A percentile compares a stretch with the other conserved stretches of the same genome.
Conservation (phyloP, 768 basidiomycete genomes). For the Kwoniella sp. region DNA sequence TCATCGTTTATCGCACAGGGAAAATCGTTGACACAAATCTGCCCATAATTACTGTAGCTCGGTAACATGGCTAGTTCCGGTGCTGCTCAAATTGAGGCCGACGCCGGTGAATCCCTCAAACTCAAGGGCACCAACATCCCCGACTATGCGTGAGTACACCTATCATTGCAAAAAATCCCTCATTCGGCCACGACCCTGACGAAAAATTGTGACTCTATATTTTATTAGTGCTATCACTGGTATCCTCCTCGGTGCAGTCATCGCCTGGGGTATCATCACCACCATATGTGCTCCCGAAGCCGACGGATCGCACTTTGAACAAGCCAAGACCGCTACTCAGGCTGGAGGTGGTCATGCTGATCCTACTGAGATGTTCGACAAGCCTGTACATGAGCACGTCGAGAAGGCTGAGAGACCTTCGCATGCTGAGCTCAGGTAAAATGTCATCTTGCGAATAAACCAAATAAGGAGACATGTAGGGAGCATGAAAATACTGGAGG, state of each 20-base stretch:
- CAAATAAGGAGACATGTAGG: too few species aligned
- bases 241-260: constrained; percentile 80
- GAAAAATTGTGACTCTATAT: too few species aligned
- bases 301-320: constrained; percentile 80
- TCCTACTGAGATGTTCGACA: constrained; percentile 39
- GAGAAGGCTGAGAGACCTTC: constrained; percentile 15
- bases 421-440: constrained; percentile 10
- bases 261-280: constrained; percentile 73
- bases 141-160: constrained; percentile 59
- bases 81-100: constrained; percentile 76
- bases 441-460: background rate
- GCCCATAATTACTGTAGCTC: constrained; percentile 18
- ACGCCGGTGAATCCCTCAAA: constrained; percentile 64
- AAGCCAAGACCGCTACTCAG: constrained; percentile 76
- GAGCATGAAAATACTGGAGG: too few species aligned
- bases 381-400: constrained; percentile 24
- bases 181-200: background rate
- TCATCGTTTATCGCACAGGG: background rate
- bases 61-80: constrained; percentile 69
- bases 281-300: constrained; percentile 80
- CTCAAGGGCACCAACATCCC: constrained; percentile 60
- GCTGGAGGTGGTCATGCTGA: constrained; percentile 63
- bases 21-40: background rate
- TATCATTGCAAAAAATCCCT: too few species aligned
- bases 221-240: constrained; percentile 64